Evolutionary conservation across 345 rosid species (phyloP).

Genomic region (Excoecaria cochinchinensis): DNA sequence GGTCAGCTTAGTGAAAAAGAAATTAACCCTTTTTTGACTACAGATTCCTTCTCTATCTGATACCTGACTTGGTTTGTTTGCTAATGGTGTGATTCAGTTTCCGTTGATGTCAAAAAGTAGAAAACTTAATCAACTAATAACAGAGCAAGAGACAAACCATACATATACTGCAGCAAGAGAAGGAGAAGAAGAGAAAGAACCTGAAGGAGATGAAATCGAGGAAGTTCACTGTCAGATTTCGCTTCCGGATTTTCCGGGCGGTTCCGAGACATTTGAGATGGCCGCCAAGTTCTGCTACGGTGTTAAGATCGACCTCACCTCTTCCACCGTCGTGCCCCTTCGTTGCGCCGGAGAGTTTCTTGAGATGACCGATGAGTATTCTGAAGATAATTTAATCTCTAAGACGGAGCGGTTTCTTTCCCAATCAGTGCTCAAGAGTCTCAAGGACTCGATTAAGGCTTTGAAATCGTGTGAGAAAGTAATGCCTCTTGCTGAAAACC

Average conservation of each 20-base stretch:
- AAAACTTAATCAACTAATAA: slow-evolving; percentile 68
- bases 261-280: slow-evolving; percentile 83
- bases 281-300: slow-evolving; percentile 95
- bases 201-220: slow-evolving; percentile 34
- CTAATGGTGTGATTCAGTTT: slow-evolving; percentile 46
- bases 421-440: slow-evolving; percentile 62
- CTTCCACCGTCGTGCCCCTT: slow-evolving; percentile 67
- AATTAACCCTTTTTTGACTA: background rate
- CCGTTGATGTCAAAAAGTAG: slow-evolving; percentile 89
- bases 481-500: slow-evolving; percentile 45
- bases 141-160: slow-evolving; percentile 61
- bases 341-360: slow-evolving; percentile 88
- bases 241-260: slow-evolving; percentile 80
- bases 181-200: slow-evolving; percentile 30
- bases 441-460: slow-evolving; percentile 69
- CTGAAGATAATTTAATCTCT: slow-evolving; percentile 70
- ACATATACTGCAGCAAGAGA: slow-evolving; percentile 12
- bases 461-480: slow-evolving; percentile 76
- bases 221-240: slow-evolving; percentile 44
- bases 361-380: slow-evolving; percentile 85
- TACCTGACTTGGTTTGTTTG: background rate
- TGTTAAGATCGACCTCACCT: slow-evolving; percentile 68
- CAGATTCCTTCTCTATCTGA: background rate
- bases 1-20: slow-evolving; percentile 34
- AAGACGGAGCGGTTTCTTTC: slow-evolving; percentile 69